Evolutionary conservation across 2,329 filamentous ascomycete genomes (phyloP), one percentile per base, ranked within the genome.

Genomic region (Hyphodiscus sp.): DNA sequence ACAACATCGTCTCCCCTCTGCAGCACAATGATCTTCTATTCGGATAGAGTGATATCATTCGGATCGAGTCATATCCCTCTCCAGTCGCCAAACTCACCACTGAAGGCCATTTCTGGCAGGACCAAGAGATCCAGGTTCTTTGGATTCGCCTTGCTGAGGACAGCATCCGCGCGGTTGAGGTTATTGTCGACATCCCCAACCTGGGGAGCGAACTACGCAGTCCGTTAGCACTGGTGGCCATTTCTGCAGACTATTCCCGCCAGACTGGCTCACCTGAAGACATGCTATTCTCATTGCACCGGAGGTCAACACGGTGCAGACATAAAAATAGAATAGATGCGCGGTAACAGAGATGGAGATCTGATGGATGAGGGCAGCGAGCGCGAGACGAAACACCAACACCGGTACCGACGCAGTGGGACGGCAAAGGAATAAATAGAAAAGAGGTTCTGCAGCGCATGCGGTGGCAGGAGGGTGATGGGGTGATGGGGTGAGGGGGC

Each of bases 101-200:
- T 78, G 65, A 92, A 90, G 1, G 88, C 86, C 67, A 92, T 72
- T 66, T 92, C 89, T 0, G 89, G 87, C 0, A 92, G 71, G 0
- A 92, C 81, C 0, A 94, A 73, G 29, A 91, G 75, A 64, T 90
- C 86, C 1, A 91, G 61, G n/a, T 77, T 71, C 1, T 77, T 70
- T 0, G 76, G 70, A 6, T 76, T 70, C 0, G 79, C 77, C 23
- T 66, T 73, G 18, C 70, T 74, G 11, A 92, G 71, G 3, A 91
- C 75, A 0, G 75, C 69, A 59, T 91, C 82, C 56, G 87, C 87
- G 18, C 78, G 78, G 58, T 78, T 79, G 45, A 91, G 74, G 60
- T 92, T 92, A 57, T 86, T 80, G 62, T 87, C 72, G 33, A 89
- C 71, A 52, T 87, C 80, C 49, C 85, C 87, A 44, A 91, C 77